Conservation (phyloP, 768 basidiomycete species). For the Dendrothele bispora region DNA sequence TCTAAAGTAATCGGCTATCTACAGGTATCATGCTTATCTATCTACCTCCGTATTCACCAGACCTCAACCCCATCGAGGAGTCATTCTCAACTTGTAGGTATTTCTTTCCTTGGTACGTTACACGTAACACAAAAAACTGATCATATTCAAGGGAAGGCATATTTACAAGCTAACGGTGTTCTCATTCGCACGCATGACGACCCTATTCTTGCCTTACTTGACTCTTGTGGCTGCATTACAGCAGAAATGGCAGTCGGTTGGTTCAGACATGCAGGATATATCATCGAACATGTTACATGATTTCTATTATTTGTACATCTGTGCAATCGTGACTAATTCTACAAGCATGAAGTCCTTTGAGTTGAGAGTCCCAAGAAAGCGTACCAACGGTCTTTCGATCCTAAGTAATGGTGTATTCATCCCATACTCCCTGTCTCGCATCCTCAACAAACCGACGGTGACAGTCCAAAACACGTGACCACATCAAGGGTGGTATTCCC, state of each 20-base stretch:
- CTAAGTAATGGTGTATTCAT: not conserved
- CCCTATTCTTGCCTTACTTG: constrained; percentile 10
- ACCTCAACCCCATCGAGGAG: constrained; percentile 36
- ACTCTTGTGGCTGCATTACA: constrained; percentile 17
- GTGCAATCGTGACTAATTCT: no score
- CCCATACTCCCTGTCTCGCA: not conserved
- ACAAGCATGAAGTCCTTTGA: no score
- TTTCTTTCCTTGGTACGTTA: no score
- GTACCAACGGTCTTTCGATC: no score
- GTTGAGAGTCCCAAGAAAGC: not conserved
- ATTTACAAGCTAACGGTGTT: constrained; percentile 10
- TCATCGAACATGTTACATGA: not conserved
- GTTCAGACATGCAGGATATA: constrained; percentile 23
- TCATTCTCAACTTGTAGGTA: constrained; percentile 24
- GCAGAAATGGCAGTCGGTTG: constrained; percentile 18
- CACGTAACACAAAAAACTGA: no score
- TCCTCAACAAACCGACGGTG: not conserved
- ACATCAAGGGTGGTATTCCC: not conserved
- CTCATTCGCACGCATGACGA: constrained; percentile 2
- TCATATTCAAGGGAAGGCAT: constrained; percentile 13
- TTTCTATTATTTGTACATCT: not conserved
- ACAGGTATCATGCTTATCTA: constrained; percentile 21
- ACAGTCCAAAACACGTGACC: not conserved
- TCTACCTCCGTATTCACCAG: constrained; percentile 34
- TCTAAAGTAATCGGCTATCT: no score